Evolutionary conservation across 2,329 filamentous ascomycete species (phyloP).

Genomic region (Ophiostoma triangulosporum): DNA sequence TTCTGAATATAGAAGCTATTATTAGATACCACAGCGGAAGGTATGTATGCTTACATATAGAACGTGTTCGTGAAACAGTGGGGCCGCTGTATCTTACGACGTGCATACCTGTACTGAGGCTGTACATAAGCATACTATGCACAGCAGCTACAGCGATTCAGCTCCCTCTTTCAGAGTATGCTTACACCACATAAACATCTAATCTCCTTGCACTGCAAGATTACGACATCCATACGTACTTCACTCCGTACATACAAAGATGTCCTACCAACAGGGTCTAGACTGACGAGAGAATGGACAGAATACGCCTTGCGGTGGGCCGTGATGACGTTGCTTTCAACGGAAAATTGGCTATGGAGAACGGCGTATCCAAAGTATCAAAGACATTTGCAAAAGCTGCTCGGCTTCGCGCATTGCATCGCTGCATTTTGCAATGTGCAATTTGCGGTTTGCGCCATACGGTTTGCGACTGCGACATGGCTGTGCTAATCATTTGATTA

Average conservation of each 20-base stretch:
- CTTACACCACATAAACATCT: too few species aligned
- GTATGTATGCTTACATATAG: too few species aligned
- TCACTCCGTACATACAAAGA: too few species aligned
- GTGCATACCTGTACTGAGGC: not conserved
- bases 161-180: too few species aligned
- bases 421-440: too few species aligned
- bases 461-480: too few species aligned
- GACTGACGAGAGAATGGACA: not conserved
- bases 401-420: too few species aligned
- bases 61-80: not conserved
- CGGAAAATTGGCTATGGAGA: not conserved
- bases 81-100: not conserved
- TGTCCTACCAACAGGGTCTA: not conserved
- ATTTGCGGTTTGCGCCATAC: too few species aligned
- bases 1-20: not conserved
- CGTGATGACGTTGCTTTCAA: slow-evolving; percentile 1
- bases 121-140: too few species aligned
- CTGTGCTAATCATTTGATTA: too few species aligned
- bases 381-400: not conserved
- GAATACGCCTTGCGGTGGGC: slow-evolving; percentile 1
- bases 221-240: not conserved
- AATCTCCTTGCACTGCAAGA: too few species aligned
- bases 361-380: not conserved
- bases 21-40: not conserved
- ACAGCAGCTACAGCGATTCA: too few species aligned